Conservation (phyloP, 768 basidiomycete species). For the Termitomyces sp. region DNA sequence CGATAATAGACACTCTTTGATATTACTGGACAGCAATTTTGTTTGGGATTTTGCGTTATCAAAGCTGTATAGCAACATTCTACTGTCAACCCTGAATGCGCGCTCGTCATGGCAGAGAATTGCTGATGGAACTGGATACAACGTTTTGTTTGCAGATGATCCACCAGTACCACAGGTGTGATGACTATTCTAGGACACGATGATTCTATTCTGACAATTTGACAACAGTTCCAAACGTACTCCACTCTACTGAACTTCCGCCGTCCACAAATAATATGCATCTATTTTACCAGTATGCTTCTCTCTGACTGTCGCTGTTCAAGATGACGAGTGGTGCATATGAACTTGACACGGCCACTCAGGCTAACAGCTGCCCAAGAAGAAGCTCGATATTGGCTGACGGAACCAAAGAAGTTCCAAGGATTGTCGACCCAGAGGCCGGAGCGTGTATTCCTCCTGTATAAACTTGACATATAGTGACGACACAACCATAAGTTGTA, state of each 20-base stretch:
- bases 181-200: not conserved
- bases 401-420: constrained; percentile 1
- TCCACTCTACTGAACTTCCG: constrained; percentile 1
- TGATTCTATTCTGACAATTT: not conserved
- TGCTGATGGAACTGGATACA: constrained; percentile 8
- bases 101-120: constrained; percentile 13
- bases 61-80: constrained; percentile 22
- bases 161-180: constrained; percentile 4
- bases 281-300: too few relatives aligned
- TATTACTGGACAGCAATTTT: constrained; percentile 16
- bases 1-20: not conserved
- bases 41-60: constrained; percentile 24
- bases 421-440: too few relatives aligned
- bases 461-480: not conserved
- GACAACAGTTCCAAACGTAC: not conserved
- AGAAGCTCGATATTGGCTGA: not conserved
- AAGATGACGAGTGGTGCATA: constrained; percentile 1
- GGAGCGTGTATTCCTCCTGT: not conserved
- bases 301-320: not conserved
- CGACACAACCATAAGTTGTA: not conserved
- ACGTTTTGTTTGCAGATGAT: constrained; percentile 14
- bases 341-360: not conserved
- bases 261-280: not conserved
- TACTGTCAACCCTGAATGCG: constrained; percentile 20
- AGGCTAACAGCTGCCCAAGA: not conserved